Percentiles rank a stretch among this genome's conserved stretches.
These are phyloP conservation scores for Coriolopsis trogii DNA, from an alignment of 1,284 basidiomycete genomes.

Conservation along the genomic window DNA sequence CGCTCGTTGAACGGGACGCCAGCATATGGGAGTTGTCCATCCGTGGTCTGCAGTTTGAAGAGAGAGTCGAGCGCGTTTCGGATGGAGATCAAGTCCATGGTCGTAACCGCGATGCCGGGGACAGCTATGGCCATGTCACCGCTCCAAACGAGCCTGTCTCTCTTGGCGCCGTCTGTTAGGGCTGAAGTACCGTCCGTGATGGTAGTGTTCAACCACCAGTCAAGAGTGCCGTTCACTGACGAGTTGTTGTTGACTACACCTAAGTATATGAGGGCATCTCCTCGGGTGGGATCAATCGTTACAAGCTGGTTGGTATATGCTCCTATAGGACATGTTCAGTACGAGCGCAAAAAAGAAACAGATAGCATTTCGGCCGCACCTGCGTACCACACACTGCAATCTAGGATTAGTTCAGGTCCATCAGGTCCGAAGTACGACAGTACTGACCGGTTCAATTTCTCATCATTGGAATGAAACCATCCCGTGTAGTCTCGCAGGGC, in stretches of 20 bases:
- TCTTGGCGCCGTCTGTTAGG: slow-evolving; percentile 19
- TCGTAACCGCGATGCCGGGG: slow-evolving; percentile 20
- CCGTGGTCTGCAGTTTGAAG: slow-evolving; percentile 12
- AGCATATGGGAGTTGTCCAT: slow-evolving; percentile 15
- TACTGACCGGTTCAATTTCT: slow-evolving; percentile 21
- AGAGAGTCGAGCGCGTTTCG: slow-evolving; percentile 22
- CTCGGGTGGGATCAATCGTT: slow-evolving; percentile 19
- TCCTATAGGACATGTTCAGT: slow-evolving; percentile 1
- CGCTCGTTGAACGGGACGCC: slow-evolving; percentile 16
- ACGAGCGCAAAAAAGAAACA: background rate
- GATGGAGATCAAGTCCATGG: slow-evolving; percentile 18
- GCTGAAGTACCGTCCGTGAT: slow-evolving; percentile 17
- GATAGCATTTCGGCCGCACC: background rate
- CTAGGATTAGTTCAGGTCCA: too few species aligned
- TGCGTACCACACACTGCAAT: slow-evolving; percentile 25
- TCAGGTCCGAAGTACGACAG: too few species aligned
- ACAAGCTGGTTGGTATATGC: slow-evolving; percentile 22
- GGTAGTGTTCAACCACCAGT: slow-evolving; percentile 19
- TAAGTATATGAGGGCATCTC: slow-evolving; percentile 5
- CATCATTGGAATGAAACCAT: slow-evolving; percentile 23
- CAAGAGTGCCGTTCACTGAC: slow-evolving; percentile 6
- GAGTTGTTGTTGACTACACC: background rate
- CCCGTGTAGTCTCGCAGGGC: slow-evolving; percentile 16
- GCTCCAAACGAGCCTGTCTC: slow-evolving; percentile 23
- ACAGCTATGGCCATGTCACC: slow-evolving; percentile 22